phyloP scores from a whole-genome alignment of 2,329 filamentous ascomycete genomes.

The Colletotrichum liriopes region DNA sequence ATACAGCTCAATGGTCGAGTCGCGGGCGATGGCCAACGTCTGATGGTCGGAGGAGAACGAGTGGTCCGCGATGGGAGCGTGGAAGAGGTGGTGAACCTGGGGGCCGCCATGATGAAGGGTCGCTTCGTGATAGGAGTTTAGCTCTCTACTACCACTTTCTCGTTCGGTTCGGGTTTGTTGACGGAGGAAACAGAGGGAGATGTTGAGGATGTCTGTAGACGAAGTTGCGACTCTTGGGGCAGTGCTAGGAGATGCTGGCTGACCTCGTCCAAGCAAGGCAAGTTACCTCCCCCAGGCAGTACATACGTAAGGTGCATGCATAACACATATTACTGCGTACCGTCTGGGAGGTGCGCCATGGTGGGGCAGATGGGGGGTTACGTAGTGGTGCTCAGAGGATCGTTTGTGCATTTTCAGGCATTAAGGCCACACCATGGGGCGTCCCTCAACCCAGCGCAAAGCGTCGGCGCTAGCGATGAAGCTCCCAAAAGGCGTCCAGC shows the following conservation, averaged over 20 bases:
- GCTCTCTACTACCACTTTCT: slow-evolving; percentile 92
- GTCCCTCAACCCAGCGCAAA: slow-evolving; percentile 7
- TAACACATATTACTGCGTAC: slow-evolving; percentile 18
- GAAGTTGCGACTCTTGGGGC: slow-evolving; percentile 26
- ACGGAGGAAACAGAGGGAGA: not conserved
- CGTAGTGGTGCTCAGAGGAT: not conserved
- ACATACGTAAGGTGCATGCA: slow-evolving; percentile 31
- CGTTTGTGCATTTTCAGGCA: slow-evolving; percentile 14
- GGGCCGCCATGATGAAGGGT: slow-evolving; percentile 77
- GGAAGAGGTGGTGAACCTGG: slow-evolving; percentile 97
- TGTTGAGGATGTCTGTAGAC: slow-evolving; percentile 10
- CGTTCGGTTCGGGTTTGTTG: slow-evolving; percentile 10
- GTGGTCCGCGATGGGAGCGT: slow-evolving; percentile 96
- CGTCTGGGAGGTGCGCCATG: slow-evolving; percentile 18
- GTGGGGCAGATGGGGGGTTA: slow-evolving; percentile 35
- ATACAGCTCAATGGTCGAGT: slow-evolving; percentile 93
- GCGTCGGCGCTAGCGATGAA: slow-evolving; percentile 25
- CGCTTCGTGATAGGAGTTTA: slow-evolving; percentile 81
- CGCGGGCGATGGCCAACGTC: slow-evolving; percentile 91
- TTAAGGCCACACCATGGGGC: slow-evolving; percentile 40
- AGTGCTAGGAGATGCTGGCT: slow-evolving; percentile 27
- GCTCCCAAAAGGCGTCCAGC: slow-evolving; percentile 22
- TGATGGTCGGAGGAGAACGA: slow-evolving; percentile 95
- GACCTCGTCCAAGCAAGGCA: slow-evolving; percentile 26
- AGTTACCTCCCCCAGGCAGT: slow-evolving; percentile 16